These are phyloP conservation scores for Nepenthes gracilis DNA, from an alignment of 148 eudicot species.

Conservation along the genomic window DNA sequence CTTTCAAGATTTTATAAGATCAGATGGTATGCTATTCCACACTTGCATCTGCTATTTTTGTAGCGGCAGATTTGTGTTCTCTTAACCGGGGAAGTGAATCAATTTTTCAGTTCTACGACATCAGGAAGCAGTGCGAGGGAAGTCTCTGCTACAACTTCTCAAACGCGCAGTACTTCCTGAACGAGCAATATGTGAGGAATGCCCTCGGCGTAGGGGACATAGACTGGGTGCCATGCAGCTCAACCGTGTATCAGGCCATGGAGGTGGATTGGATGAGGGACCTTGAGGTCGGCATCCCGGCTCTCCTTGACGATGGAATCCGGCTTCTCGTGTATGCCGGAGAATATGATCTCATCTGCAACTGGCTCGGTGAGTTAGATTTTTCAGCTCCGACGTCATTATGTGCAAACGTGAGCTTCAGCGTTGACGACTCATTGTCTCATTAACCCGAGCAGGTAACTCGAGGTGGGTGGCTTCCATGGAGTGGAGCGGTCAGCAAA, in stretches of 20 bases:
- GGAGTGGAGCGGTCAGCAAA: constrained; percentile 78
- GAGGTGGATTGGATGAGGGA: constrained; percentile 92
- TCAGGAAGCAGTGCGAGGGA: constrained; percentile 84
- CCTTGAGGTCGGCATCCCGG: constrained; percentile 85
- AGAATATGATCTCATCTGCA: constrained; percentile 94
- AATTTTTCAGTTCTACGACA: constrained; percentile 68
- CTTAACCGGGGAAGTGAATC: too few species aligned
- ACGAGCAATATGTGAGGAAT: constrained; percentile 49
- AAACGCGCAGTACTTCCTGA: constrained; percentile 52
- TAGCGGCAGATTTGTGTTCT: too few species aligned
- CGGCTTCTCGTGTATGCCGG: constrained; percentile 85
- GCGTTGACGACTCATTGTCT: background rate
- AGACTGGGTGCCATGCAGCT: constrained; percentile 78
- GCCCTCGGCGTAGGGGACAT: constrained; percentile 78
- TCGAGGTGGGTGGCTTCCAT: constrained; percentile 92
- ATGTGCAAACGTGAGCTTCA: background rate
- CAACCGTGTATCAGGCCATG: constrained; percentile 81
- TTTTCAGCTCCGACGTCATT: background rate
- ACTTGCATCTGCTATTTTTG: too few species aligned
- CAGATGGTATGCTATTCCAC: too few species aligned
- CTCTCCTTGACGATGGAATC: constrained; percentile 76
- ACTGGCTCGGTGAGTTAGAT: constrained; percentile 80
- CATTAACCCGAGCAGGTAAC: constrained; percentile 42
- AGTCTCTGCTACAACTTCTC: constrained; percentile 92
- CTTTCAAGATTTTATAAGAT: too few species aligned